Evolutionary conservation across 257 asterid species (phyloP).

Genomic region (Gentiana straminea): DNA sequence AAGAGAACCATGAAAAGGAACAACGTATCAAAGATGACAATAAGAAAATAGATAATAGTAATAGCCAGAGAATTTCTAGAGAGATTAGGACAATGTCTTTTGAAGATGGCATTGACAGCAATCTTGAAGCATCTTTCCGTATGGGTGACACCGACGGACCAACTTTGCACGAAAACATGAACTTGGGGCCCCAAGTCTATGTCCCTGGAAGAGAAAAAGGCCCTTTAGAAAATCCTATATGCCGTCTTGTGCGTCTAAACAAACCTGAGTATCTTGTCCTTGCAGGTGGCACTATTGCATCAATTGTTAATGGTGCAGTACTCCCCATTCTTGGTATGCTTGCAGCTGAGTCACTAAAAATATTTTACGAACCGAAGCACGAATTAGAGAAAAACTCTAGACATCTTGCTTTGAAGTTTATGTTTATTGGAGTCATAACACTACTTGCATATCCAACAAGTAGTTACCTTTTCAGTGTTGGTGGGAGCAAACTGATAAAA

Average conservation of each 20-base stretch:
- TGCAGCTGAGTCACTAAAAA: slow-evolving; percentile 26
- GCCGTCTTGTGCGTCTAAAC: slow-evolving; percentile 37
- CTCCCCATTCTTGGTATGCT: slow-evolving; percentile 43
- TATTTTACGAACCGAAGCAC: slow-evolving; percentile 38
- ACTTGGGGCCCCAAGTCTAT: no score
- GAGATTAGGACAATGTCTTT: no score
- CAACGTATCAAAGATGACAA: background rate
- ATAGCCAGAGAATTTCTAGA: no score
- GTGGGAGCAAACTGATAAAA: slow-evolving; percentile 48
- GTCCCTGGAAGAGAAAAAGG: no score
- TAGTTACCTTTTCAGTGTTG: slow-evolving; percentile 44
- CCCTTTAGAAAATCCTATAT: slow-evolving; percentile 10
- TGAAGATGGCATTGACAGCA: no score
- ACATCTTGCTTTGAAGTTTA: slow-evolving; percentile 46
- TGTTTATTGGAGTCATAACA: slow-evolving; percentile 33
- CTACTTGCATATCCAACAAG: slow-evolving; percentile 32
- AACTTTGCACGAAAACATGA: no score
- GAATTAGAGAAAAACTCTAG: slow-evolving; percentile 33
- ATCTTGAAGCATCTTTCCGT: no score
- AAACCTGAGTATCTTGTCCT: slow-evolving; percentile 35
- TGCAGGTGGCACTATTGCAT: slow-evolving; percentile 43
- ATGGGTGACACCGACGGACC: no score
- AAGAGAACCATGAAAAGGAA: slow-evolving; percentile 20
- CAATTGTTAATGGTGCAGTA: slow-evolving; percentile 34
- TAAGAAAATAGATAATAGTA: no score